Evolutionary conservation across 345 rosid species (phyloP), one percentile per base, ranked within the genome.

Genomic region (Lepidium aucheri): DNA sequence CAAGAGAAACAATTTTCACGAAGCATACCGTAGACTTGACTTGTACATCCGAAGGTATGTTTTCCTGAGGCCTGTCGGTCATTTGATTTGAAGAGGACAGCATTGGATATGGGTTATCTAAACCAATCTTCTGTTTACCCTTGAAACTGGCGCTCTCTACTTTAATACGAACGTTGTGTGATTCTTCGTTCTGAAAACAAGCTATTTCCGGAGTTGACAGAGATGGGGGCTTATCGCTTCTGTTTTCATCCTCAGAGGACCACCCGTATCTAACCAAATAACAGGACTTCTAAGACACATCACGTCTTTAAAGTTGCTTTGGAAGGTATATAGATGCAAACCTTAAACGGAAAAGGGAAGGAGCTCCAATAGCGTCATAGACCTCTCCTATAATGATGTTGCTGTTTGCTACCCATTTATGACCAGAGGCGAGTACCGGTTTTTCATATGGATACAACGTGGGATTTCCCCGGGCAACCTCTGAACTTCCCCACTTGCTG

Each of bases 341-440:
- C 99, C 99, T 86, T 77, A 94, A 69, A 56, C 97, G 95, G 75
- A 90, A 94, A 24, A 76, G 67, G 51, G 81, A 61, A 60, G 99
- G 97, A 69, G 79, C 67, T 70, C 92, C 90, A 26, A 85, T 70
- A 53, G 87, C 81, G 41, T 68, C 73, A 75, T 83, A 76, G 70
- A 94, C 78, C 64, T 85, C 91, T 18, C 77, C 81, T 32, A 82
- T 83, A 50, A 76, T 80, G 69, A 76, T 62, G 53, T 18, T 61
- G 63, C 84, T 87, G 77, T 66, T 74, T 68, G 70, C 42, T 20
- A 87, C 76, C 97, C 96, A 85, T 62, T 75, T 76, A 58, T 13
- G 56, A 49, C 62, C 67, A 57, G 81, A 63, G 60, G 41, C 34
- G 47, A 50, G 68, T 55, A 67, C 77, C n/a, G 53, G 32, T 59